These are phyloP conservation scores for Galerina marginata DNA, from an alignment of 768 basidiomycete species.

Conservation along the genomic window DNA sequence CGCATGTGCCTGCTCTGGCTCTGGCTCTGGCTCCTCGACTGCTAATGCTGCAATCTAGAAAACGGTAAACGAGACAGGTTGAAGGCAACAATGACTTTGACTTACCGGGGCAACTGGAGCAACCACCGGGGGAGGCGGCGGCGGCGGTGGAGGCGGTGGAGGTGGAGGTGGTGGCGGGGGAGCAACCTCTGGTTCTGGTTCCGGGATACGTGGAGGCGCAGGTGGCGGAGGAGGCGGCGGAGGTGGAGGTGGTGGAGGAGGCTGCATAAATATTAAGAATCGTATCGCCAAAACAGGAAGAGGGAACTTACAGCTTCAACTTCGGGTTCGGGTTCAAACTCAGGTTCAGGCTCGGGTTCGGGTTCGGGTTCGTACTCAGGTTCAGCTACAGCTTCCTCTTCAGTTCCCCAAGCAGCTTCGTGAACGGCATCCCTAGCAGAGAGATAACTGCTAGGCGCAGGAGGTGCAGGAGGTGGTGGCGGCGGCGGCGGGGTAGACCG, in stretches of 20 bases:
- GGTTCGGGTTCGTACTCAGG: conserved; percentile 28
- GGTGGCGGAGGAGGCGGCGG: conserved; percentile 44
- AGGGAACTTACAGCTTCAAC: conserved; percentile 25
- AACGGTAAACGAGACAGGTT: neutral
- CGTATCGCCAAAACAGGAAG: conserved; percentile 2
- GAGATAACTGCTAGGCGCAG: conserved; percentile 22
- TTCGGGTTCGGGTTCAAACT: conserved; percentile 24
- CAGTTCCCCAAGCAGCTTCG: conserved; percentile 36
- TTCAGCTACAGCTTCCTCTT: conserved; percentile 30
- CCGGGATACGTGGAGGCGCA: conserved; percentile 34
- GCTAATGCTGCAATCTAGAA: conserved; percentile 38
- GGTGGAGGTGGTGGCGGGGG: conserved; percentile 46
- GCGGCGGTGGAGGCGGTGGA: conserved; percentile 52
- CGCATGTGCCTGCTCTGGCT: conserved; percentile 41
- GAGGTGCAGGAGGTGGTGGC: conserved; percentile 26
- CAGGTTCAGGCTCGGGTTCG: conserved; percentile 19
- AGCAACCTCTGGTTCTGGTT: conserved; percentile 28
- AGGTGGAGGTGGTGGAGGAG: conserved; percentile 44
- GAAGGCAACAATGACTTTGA: conserved; percentile 1
- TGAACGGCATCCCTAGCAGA: conserved; percentile 34
- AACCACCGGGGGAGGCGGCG: conserved; percentile 55
- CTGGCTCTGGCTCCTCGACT: conserved; percentile 36
- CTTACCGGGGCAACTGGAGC: conserved; percentile 45
- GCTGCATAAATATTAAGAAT: conserved; percentile 21
- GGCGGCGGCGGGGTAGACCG: conserved; percentile 31